phyloP scores from a whole-genome alignment of 1,284 basidiomycete genomes.

The Hymenochaete sp. region DNA sequence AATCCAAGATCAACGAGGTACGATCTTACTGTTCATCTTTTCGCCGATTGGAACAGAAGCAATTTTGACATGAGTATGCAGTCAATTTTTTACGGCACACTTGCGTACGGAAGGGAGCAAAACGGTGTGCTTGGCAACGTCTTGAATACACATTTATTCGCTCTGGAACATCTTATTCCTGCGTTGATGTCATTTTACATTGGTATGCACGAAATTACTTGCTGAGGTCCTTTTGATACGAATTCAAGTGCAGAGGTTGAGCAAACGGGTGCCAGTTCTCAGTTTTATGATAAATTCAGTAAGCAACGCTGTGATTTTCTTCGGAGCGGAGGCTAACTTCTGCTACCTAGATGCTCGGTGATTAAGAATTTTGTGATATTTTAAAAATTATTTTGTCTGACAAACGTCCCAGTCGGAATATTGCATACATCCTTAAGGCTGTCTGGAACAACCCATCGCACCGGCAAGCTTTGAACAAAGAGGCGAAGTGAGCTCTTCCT shows the following conservation, averaged over 20 bases:
- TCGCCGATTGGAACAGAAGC: neutral
- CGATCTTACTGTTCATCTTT: too few relatives aligned
- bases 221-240: slow-evolving; percentile 3
- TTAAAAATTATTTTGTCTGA: slow-evolving; percentile 18
- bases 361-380: slow-evolving; percentile 12
- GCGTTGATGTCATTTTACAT: slow-evolving; percentile 94
- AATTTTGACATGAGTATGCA: slow-evolving; percentile 26
- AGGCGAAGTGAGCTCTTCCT: slow-evolving; percentile 53
- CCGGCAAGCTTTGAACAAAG: slow-evolving; percentile 71
- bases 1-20: slow-evolving; percentile 95
- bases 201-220: slow-evolving; percentile 39
- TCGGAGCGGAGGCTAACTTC: neutral
- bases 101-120: slow-evolving; percentile 67
- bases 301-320: slow-evolving; percentile 29
- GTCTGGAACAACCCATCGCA: slow-evolving; percentile 88
- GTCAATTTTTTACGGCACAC: slow-evolving; percentile 80
- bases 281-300: slow-evolving; percentile 99
- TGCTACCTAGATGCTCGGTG: slow-evolving; percentile 46
- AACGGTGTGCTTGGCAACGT: slow-evolving; percentile 76
- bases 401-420: slow-evolving; percentile 55
- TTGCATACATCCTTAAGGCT: slow-evolving; percentile 76
- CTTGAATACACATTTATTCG: slow-evolving; percentile 79
- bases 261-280: slow-evolving; percentile 92
- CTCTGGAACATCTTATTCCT: slow-evolving; percentile 84
- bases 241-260: slow-evolving; percentile 69